These are phyloP conservation scores for Malus sylvestris DNA, from an alignment of 306 rosid genomes.

Conservation along the genomic window DNA sequence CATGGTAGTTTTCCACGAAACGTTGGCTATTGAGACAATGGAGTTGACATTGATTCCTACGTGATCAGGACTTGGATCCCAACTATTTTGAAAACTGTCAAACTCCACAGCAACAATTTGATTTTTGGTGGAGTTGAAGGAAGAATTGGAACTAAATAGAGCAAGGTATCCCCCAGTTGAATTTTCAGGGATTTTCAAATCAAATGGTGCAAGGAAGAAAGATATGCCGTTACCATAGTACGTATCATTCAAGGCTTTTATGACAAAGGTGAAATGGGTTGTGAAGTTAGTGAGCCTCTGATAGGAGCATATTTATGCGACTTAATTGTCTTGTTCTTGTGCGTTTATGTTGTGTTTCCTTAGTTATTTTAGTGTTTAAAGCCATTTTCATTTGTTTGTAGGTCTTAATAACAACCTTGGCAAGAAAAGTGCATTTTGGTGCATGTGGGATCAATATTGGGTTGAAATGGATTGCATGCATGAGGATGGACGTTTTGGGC, in stretches of 20 bases:
- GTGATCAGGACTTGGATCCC: slow-evolving; percentile 63
- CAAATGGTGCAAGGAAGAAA: slow-evolving; percentile 56
- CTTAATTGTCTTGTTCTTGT: too few relatives aligned
- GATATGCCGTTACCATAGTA: slow-evolving; percentile 51
- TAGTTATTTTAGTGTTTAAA: too few relatives aligned
- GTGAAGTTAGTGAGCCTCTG: slow-evolving; percentile 50
- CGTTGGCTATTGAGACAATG: slow-evolving; percentile 31
- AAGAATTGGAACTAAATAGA: slow-evolving; percentile 26
- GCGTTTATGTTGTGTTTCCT: too few relatives aligned
- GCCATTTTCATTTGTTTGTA: too few relatives aligned
- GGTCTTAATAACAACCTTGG: too few relatives aligned
- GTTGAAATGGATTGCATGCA: too few relatives aligned
- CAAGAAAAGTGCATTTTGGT: too few relatives aligned
- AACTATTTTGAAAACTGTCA: slow-evolving; percentile 31
- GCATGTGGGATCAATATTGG: too few relatives aligned
- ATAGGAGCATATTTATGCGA: too few relatives aligned
- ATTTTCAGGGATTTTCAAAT: slow-evolving; percentile 34
- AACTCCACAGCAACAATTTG: slow-evolving; percentile 68
- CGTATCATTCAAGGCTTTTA: slow-evolving; percentile 10
- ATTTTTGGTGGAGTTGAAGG: slow-evolving; percentile 24
- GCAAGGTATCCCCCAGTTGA: slow-evolving; percentile 64
- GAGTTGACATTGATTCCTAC: slow-evolving; percentile 66
- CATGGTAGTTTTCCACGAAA: slow-evolving; percentile 43
- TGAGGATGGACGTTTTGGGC: too few relatives aligned
- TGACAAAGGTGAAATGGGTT: slow-evolving; percentile 64